Evolutionary conservation across 177 flowering plant genomes (phyloP).

Genomic region (Vitis hybrid): DNA sequence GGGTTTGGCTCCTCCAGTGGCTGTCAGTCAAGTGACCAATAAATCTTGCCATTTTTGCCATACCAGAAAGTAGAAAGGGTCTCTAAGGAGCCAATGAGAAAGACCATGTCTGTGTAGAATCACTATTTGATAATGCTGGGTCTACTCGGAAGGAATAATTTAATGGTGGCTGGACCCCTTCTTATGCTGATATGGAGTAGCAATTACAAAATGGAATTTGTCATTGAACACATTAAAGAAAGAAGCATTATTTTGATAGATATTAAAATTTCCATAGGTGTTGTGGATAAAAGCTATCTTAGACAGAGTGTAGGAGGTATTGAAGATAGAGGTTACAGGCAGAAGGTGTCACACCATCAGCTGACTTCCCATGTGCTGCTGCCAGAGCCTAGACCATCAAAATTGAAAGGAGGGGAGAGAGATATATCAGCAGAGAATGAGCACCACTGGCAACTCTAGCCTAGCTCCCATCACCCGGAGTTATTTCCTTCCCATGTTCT

Average conservation of each 20-base stretch:
- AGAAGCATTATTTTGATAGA: too few relatives aligned
- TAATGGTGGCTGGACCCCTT: too few relatives aligned
- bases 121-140: too few relatives aligned
- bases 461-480: neutral
- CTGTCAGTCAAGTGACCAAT: neutral
- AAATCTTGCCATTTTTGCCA: neutral
- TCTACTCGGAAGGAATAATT: too few relatives aligned
- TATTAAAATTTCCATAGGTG: too few relatives aligned
- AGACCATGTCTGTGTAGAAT: too few relatives aligned
- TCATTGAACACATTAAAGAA: too few relatives aligned
- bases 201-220: too few relatives aligned
- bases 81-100: too few relatives aligned
- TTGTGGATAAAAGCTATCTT: too few relatives aligned
- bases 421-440: neutral
- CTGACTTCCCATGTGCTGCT: conserved; percentile 10
- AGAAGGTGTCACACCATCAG: neutral
- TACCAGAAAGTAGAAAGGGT: neutral
- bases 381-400: neutral
- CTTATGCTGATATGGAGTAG: neutral
- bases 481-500: conserved; percentile 8
- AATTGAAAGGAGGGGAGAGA: neutral
- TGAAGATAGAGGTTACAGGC: neutral
- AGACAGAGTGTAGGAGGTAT: too few relatives aligned
- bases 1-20: neutral
- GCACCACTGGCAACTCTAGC: conserved; percentile 7